Conservation (phyloP, 2,329 filamentous ascomycete genomes). For the Paraphaeosphaeria sporulosa region DNA sequence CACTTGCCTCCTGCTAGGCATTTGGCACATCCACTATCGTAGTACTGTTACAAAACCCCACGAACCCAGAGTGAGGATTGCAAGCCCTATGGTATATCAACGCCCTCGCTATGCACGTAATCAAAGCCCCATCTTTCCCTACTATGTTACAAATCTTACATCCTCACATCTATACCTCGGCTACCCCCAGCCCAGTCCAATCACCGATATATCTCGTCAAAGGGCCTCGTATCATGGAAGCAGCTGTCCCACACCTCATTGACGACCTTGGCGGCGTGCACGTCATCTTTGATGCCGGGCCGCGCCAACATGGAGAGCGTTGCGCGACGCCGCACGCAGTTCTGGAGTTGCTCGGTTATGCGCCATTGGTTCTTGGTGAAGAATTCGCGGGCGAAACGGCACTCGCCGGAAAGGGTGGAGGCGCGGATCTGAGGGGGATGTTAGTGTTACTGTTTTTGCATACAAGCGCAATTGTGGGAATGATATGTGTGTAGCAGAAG, state of each 20-base stretch:
- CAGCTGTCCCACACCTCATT: constrained; percentile 99
- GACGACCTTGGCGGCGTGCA: constrained; percentile 85
- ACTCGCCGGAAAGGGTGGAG: constrained; percentile 91
- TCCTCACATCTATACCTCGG: not conserved
- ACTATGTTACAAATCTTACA: constrained; percentile 11
- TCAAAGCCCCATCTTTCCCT: not conserved
- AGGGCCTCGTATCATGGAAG: constrained; percentile 91
- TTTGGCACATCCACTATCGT: not conserved
- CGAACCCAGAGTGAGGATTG: constrained; percentile 14
- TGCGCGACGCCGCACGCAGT: constrained; percentile 85
- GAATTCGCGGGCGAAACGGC: constrained; percentile 86
- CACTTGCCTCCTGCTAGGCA: too few relatives aligned
- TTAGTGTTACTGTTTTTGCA: not conserved
- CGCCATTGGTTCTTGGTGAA: constrained; percentile 86
- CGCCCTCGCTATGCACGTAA: constrained; percentile 28
- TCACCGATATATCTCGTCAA: constrained; percentile 92
- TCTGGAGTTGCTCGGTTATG: constrained; percentile 90
- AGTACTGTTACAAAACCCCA: not conserved
- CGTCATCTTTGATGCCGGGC: constrained; percentile 82
- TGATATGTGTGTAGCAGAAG: not conserved
- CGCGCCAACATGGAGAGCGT: constrained; percentile 79
- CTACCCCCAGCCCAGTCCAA: not conserved
- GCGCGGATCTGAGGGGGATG: constrained; percentile 78
- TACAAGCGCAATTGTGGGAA: not conserved
- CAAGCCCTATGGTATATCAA: constrained; percentile 14